Evolutionary conservation across 331 rosid species (phyloP).

Genomic region (Malus hybrid): DNA sequence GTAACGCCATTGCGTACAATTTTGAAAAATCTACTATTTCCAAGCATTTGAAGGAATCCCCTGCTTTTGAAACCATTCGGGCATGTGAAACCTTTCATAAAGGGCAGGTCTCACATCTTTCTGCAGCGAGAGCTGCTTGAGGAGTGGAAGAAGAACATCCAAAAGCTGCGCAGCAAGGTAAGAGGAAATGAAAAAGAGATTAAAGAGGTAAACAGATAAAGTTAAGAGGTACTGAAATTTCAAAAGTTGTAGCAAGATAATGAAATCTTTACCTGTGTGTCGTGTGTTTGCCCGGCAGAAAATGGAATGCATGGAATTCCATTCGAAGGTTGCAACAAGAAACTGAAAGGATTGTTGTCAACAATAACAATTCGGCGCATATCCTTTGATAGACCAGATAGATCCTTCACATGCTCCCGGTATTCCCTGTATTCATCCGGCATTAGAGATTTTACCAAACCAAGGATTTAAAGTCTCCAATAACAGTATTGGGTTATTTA

Average conservation of each 20-base stretch:
- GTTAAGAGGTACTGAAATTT: not conserved
- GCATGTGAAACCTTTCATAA: conserved; percentile 44
- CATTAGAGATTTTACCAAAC: conserved; percentile 1
- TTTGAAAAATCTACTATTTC: not conserved
- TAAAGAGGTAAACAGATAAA: not conserved
- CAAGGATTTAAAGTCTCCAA: not conserved
- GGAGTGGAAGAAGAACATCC: conserved; percentile 48
- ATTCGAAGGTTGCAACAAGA: conserved; percentile 40
- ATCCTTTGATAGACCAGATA: conserved; percentile 33
- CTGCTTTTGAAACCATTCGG: conserved; percentile 51
- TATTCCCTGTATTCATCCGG: conserved; percentile 27
- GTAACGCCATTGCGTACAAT: not conserved
- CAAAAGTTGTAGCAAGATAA: not conserved
- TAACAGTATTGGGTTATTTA: not conserved
- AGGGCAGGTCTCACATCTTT: conserved; percentile 38
- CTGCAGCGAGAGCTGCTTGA: conserved; percentile 38
- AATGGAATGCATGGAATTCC: conserved; percentile 52
- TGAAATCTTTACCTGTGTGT: conserved; percentile 30
- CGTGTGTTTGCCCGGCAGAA: conserved; percentile 41
- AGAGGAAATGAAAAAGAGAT: not conserved
- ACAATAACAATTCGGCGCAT: conserved; percentile 37
- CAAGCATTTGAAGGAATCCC: conserved; percentile 28
- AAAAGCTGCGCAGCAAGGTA: conserved; percentile 27
- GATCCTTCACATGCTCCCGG: conserved; percentile 50
- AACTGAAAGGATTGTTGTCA: conserved; percentile 52